Conservation (phyloP, 192 early-diverging fungal genomes). For the Haplosporangium gracile region DNA sequence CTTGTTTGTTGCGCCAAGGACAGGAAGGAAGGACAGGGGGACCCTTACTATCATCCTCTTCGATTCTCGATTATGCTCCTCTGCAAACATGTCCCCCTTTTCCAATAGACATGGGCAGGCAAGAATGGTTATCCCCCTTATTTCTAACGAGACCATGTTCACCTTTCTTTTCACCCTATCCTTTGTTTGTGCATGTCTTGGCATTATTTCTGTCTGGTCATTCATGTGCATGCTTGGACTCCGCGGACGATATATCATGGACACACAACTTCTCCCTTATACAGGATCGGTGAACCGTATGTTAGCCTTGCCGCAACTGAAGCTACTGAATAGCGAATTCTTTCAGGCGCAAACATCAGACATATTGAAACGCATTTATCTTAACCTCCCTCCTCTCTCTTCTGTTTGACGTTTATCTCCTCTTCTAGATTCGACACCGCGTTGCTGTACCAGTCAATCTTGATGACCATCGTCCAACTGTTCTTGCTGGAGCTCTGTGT, state of each 20-base stretch:
- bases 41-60: background rate
- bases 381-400: background rate
- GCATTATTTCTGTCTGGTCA: background rate
- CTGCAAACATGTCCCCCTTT: background rate
- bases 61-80: conserved; percentile 8
- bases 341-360: background rate
- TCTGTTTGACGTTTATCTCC: background rate
- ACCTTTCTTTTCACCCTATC: conserved; percentile 8
- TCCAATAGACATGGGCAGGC: background rate
- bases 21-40: background rate
- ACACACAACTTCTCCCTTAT: background rate
- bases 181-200: conserved; percentile 10
- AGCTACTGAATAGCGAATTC: background rate
- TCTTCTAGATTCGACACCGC: conserved; percentile 64
- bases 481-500: conserved; percentile 64
- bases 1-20: background rate
- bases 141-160: background rate
- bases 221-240: background rate
- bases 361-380: background rate
- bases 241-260: background rate
- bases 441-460: conserved; percentile 66
- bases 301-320: background rate
- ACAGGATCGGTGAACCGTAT: conserved; percentile 55
- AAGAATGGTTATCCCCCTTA: background rate
- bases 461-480: conserved; percentile 68